Evolutionary conservation across 2,329 filamentous ascomycete genomes (phyloP).

Genomic region (Fusarium siculi): DNA sequence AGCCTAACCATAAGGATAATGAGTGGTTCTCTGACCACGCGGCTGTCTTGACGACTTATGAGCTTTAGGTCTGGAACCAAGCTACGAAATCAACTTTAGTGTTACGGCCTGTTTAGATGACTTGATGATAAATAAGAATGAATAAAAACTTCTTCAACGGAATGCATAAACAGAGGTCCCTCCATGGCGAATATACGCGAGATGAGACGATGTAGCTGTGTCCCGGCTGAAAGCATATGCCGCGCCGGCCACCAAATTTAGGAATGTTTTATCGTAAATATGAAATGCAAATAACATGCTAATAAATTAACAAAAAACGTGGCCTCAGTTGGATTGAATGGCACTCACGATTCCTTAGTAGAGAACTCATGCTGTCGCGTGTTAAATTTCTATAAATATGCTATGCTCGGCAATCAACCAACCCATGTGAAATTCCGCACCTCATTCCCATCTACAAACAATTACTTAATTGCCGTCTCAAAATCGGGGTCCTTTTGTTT

Average conservation of each 20-base stretch:
- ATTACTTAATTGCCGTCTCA: not conserved
- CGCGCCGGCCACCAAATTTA: fast-evolving
- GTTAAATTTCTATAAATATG: not conserved
- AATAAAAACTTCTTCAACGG: not conserved
- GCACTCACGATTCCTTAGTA: no score
- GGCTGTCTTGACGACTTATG: constrained; percentile 48
- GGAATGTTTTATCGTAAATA: no score
- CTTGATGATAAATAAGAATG: constrained; percentile 4
- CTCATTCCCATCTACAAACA: not conserved
- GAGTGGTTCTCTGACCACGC: constrained; percentile 57
- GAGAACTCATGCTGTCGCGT: not conserved
- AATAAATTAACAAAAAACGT: not conserved
- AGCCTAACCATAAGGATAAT: constrained; percentile 51
- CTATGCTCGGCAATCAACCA: not conserved
- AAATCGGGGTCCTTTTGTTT: not conserved
- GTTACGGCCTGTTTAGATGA: constrained; percentile 11
- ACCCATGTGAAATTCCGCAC: not conserved
- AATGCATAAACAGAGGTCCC: not conserved
- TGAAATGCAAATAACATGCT: fast-evolving
- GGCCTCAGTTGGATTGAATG: fast-evolving
- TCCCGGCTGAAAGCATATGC: not conserved
- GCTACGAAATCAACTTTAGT: not conserved
- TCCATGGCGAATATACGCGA: not conserved
- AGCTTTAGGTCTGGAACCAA: constrained; percentile 20
- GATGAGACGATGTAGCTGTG: not conserved